A percentile compares a stretch with the other conserved stretches of the same genome.
Evolutionary conservation across 2,329 filamentous ascomycete genomes (phyloP).

Genomic region (Pseudonectria buxi): DNA sequence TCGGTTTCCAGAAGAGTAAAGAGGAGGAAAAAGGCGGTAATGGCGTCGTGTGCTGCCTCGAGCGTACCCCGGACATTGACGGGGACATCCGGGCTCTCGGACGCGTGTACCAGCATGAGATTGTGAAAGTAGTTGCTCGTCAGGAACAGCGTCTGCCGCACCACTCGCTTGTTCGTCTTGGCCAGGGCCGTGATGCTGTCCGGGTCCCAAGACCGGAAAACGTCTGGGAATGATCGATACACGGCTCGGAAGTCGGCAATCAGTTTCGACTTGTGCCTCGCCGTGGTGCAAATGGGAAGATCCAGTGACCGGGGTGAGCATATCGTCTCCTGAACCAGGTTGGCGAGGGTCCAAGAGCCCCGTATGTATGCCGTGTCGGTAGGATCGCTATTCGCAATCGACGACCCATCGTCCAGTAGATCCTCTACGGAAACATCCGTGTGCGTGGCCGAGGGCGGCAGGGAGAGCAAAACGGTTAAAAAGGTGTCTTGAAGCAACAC

Average conservation of each 20-base stretch:
- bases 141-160: conserved; percentile 69
- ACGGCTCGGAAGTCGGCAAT: conserved; percentile 64
- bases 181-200: conserved; percentile 52
- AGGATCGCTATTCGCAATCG: conserved; percentile 53
- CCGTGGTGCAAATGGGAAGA: conserved; percentile 62
- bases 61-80: conserved; percentile 63
- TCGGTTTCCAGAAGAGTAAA: conserved; percentile 63
- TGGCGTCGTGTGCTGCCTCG: conserved; percentile 69
- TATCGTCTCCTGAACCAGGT: conserved; percentile 69
- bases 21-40: conserved; percentile 67
- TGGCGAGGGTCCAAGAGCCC: conserved; percentile 72
- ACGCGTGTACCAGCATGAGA: conserved; percentile 70
- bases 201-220: conserved; percentile 62
- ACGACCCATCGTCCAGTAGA: conserved; percentile 55
- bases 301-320: conserved; percentile 69
- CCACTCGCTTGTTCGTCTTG: conserved; percentile 54
- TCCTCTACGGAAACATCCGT: conserved; percentile 73
- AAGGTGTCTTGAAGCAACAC: conserved; percentile 78
- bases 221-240: conserved; percentile 64
- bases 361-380: conserved; percentile 65
- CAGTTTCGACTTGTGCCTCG: conserved; percentile 62
- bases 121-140: conserved; percentile 81
- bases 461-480: conserved; percentile 67
- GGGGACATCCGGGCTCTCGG: conserved; percentile 57
- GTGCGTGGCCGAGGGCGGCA: conserved; percentile 72